phyloP scores from a whole-genome alignment of 352 stramenopile species.

The Phytophthora agathidicida region DNA sequence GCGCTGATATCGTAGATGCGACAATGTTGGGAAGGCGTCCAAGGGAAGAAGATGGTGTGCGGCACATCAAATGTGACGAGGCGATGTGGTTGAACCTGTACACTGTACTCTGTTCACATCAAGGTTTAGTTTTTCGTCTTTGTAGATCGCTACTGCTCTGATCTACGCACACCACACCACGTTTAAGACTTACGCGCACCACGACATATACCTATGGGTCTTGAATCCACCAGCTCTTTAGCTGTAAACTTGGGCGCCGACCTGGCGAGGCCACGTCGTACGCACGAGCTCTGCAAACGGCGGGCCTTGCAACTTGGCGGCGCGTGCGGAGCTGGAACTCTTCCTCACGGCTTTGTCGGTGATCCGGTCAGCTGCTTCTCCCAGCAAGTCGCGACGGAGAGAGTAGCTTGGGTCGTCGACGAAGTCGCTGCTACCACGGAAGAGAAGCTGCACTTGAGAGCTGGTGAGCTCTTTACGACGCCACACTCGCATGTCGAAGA shows the following conservation, averaged over 20 bases:
- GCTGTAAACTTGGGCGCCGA: constrained; percentile 69
- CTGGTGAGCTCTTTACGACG: constrained; percentile 48
- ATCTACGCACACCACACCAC: constrained; percentile 10
- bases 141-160: neutral
- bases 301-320: constrained; percentile 29
- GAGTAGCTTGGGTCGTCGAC: constrained; percentile 63
- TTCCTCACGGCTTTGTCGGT: constrained; percentile 7
- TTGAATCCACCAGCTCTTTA: too few relatives aligned
- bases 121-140: too few relatives aligned
- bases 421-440: constrained; percentile 56
- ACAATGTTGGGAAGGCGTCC: constrained; percentile 10
- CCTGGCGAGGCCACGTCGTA: constrained; percentile 61
- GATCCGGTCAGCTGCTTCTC: constrained; percentile 10
- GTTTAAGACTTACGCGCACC: constrained; percentile 1
- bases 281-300: constrained; percentile 51
- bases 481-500: constrained; percentile 67
- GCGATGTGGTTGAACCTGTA: too few relatives aligned
- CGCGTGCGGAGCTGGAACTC: constrained; percentile 12
- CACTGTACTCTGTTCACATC: too few relatives aligned
- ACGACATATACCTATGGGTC: constrained; percentile 9
- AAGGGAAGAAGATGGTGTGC: neutral
- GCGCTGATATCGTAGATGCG: constrained; percentile 9
- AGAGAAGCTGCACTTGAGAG: constrained; percentile 63
- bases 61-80: neutral
- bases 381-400: constrained; percentile 44